Conservation (phyloP, 805 yeast species). For the Ogataea minuta region DNA sequence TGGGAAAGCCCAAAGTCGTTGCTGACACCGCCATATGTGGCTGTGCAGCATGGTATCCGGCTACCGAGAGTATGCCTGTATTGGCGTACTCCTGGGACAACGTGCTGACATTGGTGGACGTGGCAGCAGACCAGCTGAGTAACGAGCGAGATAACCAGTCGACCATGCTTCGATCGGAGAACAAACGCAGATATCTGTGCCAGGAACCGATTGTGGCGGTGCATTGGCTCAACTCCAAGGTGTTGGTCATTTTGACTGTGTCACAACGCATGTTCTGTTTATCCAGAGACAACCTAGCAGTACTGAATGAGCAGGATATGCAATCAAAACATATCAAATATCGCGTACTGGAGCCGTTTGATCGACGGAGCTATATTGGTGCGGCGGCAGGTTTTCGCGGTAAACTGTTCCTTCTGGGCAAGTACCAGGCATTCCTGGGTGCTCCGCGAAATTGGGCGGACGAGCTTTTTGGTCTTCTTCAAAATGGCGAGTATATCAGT, state of each 20-base stretch:
- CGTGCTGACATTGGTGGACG: conserved; percentile 52
- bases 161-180: conserved; percentile 34
- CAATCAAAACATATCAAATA: conserved; percentile 38
- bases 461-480: conserved; percentile 46
- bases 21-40: conserved; percentile 39
- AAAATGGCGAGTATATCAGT: conserved; percentile 45
- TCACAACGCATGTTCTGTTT: conserved; percentile 46
- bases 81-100: conserved; percentile 73
- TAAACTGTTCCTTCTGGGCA: conserved; percentile 52
- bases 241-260: conserved; percentile 41
- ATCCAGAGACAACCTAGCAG: conserved; percentile 39
- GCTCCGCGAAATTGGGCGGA: conserved; percentile 71
- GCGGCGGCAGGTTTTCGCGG: conserved; percentile 42
- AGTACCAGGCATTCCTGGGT: conserved; percentile 55
- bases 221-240: conserved; percentile 52
- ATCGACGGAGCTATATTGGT: conserved; percentile 23
- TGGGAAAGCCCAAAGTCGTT: conserved; percentile 44
- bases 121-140: conserved; percentile 35
- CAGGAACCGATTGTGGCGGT: conserved; percentile 51
- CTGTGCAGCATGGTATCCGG: conserved; percentile 65
- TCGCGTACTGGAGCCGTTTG: conserved; percentile 10
- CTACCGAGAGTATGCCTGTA: conserved; percentile 39
- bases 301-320: conserved; percentile 37
- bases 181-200: conserved; percentile 42
- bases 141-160: conserved; percentile 27